Evolutionary conservation across 495 filamentous ascomycete species (phyloP), one percentile per base, ranked within the genome.

Genomic region (Podospora pseudocomata): DNA sequence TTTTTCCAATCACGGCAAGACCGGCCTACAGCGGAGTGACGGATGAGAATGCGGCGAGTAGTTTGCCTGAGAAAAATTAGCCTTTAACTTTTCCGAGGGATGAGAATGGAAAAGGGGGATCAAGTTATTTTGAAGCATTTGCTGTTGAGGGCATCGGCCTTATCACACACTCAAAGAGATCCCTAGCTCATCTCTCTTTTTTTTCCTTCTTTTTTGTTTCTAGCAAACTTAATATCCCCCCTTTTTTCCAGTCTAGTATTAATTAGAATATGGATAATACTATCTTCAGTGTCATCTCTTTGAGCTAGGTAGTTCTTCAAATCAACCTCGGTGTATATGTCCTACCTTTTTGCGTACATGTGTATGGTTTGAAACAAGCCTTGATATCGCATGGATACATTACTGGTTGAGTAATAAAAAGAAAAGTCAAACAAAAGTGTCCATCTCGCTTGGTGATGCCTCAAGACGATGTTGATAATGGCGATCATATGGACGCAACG

Each of bases 21-120:
- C 82, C 82, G 7, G 82, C 81, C 11, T 84, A 82, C 53, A 83
- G 81, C 56, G 82, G 82, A 0, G 78, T 81, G 11, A 85, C 81
- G 57, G 77, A 82, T 13, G 82, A 83, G 77, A 82, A 84, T 53
- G 79, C 73, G 69, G 81, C 81, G 44, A 82, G 80, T 34, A 77
- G 76, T 44, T 72, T 82, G 71, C 78, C 80, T 1, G 74, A 77
- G 63, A 79, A 80, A 74, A 78, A 58, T 23, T 58, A 58, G 39
- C 7, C 15, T 49, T 32, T 32, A 32, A 5, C 4, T 32, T 32
- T 32, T 7, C 30, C 30, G 30, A 7, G 30, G 30, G 30, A 32
- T 5, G 30, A 32, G 30, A 7, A 7, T 32, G 30, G 30, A 32
- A 32, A 7, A 7, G 30, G 30, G 1, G 7, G 30, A 32, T 4